Percentiles rank a stretch among this genome's conserved stretches.
phyloP scores from a whole-genome alignment of 2,329 filamentous ascomycete genomes.

The Septoria petroselini region DNA sequence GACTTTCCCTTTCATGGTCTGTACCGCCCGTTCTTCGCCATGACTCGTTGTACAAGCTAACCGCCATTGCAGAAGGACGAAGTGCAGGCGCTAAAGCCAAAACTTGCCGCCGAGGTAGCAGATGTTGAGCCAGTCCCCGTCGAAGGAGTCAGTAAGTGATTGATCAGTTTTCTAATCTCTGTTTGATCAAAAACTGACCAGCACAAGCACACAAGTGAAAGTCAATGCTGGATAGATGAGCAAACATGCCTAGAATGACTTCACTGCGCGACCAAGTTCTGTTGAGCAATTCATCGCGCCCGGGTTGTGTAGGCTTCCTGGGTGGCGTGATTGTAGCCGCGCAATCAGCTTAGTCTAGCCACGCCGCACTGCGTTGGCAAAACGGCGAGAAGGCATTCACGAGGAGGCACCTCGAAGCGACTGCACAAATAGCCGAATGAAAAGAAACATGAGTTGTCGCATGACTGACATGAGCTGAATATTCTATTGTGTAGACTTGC shows the following conservation, averaged over 20 bases:
- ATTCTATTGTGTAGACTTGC: not conserved
- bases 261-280: too few species aligned
- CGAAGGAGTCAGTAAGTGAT: conserved; percentile 44
- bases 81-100: conserved; percentile 44
- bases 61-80: conserved; percentile 64
- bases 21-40: not conserved
- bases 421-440: not conserved
- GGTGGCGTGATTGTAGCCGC: too few species aligned
- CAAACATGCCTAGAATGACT: too few species aligned
- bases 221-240: not conserved
- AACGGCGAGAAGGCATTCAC: too few species aligned
- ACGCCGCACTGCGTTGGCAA: too few species aligned
- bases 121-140: conserved; percentile 58
- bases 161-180: not conserved
- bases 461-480: conserved; percentile 7
- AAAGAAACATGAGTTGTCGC: too few species aligned
- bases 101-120: conserved; percentile 60
- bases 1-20: conserved; percentile 86
- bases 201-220: conserved; percentile 7
- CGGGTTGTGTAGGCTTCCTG: too few species aligned
- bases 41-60: not conserved
- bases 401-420: too few species aligned
- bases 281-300: too few species aligned
- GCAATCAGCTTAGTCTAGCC: too few species aligned
- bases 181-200: conserved; percentile 1